phyloP scores from a whole-genome alignment of 106 monocot species.

The Chionographis japonica region DNA sequence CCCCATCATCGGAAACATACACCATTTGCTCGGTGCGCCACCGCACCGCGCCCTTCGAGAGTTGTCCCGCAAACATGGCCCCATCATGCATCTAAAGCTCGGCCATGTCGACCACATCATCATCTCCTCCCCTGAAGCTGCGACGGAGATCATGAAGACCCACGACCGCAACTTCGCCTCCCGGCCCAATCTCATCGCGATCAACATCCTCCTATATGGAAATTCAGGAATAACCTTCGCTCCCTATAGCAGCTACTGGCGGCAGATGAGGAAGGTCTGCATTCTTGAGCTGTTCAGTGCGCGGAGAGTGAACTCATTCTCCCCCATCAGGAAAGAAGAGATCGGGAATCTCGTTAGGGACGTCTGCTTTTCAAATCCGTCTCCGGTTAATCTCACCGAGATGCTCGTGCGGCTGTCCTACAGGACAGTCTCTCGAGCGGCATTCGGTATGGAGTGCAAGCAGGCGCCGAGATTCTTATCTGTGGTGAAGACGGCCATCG shows the following conservation, averaged over 20 bases:
- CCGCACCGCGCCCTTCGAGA: constrained; percentile 1
- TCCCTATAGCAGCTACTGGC: constrained; percentile 2
- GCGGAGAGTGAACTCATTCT: constrained; percentile 1
- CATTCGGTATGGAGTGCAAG: background rate
- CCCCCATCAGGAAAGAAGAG: constrained; percentile 7
- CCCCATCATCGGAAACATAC: constrained; percentile 24
- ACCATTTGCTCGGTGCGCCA: constrained; percentile 3
- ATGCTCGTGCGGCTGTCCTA: background rate
- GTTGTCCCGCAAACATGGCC: background rate
- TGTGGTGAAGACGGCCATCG: background rate
- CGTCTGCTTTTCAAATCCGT: background rate
- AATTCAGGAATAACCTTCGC: background rate
- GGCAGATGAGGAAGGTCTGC: constrained; percentile 5
- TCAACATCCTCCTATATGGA: background rate
- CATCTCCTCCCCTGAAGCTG: constrained; percentile 7
- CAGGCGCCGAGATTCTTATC: background rate
- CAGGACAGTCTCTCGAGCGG: background rate
- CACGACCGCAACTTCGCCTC: constrained; percentile 10
- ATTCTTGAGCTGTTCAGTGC: constrained; percentile 9
- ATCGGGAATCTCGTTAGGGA: background rate
- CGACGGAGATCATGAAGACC: constrained; percentile 4
- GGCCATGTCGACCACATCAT: constrained; percentile 9
- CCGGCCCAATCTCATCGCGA: background rate
- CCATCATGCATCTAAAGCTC: background rate
- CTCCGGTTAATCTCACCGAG: constrained; percentile 5